These are phyloP conservation scores for Suillus ampliporus DNA, from an alignment of 768 basidiomycete species.

Conservation along the genomic window DNA sequence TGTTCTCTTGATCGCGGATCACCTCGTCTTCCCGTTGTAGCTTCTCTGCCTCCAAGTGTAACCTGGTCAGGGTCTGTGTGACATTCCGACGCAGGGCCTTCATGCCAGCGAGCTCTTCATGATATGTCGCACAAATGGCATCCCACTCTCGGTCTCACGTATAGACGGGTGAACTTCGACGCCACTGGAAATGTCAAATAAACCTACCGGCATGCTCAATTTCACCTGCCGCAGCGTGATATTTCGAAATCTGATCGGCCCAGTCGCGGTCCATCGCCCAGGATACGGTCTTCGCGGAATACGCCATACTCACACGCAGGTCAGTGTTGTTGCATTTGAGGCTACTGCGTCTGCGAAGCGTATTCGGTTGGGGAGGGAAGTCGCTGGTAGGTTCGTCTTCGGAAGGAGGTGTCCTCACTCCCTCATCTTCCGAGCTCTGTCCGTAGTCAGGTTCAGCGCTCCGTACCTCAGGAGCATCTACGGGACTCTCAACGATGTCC, in stretches of 20 bases:
- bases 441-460: constrained; percentile 21
- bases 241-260: constrained; percentile 59
- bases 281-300: constrained; percentile 69
- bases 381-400: constrained; percentile 39
- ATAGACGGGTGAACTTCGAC: constrained; percentile 8
- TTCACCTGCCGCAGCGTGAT: constrained; percentile 45
- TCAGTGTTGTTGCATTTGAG: constrained; percentile 60
- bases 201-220: constrained; percentile 47
- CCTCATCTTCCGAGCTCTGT: constrained; percentile 22
- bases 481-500: constrained; percentile 41
- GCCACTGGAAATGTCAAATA: not conserved
- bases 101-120: constrained; percentile 66
- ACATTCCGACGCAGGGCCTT: constrained; percentile 62
- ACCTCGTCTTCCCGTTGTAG: constrained; percentile 47
- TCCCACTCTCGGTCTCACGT: constrained; percentile 63
- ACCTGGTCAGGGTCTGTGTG: constrained; percentile 42
- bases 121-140: constrained; percentile 58
- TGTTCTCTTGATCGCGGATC: constrained; percentile 48
- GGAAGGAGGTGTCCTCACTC: constrained; percentile 36
- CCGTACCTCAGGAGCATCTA: constrained; percentile 22
- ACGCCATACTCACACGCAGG: constrained; percentile 50
- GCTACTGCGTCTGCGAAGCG: constrained; percentile 63
- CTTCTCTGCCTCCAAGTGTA: constrained; percentile 46
- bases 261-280: constrained; percentile 77
- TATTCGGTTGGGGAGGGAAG: constrained; percentile 35